Evolutionary conservation across 2,329 filamentous ascomycete species (phyloP), one percentile per base, ranked within the genome.

Genomic region (Aspergillus pseudonomiae): DNA sequence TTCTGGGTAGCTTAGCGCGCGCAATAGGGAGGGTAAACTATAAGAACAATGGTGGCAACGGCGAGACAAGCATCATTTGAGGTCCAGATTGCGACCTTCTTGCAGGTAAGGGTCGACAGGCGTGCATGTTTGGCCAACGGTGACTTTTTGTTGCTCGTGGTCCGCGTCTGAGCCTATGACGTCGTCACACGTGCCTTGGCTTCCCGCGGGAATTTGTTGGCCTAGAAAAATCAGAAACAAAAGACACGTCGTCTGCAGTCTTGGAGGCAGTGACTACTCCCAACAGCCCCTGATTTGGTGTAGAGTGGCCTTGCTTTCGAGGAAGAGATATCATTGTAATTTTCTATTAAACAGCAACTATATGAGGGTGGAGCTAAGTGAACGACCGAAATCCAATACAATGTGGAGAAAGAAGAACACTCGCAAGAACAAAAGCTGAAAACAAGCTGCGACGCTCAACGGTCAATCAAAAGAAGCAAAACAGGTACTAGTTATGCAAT

Each of bases 171-270:
- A 68, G 59, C 70, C 69, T 69, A 77, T 77, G 75, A 77, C 74
- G 75, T 77, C 74, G 73, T 52, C 57, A 71, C 74, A 77, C 75
- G 74, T 77, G 75, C 70, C 21, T 16, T 30, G 24, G 48, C 19
- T 43, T 30, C 41, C 58, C 48, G 36, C 53, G 24, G 32, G 53
- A 55, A 55, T 55, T 39, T 39, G 52, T 39, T 55, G 52, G 52
- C 32, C 52, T 4, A 39, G 32, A 53, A 55, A 55, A 26, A 16
- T 16, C 4, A 55, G 19, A 53, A 30, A 53, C 28, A 36, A 36
- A 54, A 54, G 52, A 55, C 52, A 55, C 34, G 52, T 55, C 32
- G 48, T 52, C 26, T 32, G 4, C 11, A n/a, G 28, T 24, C 30
- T 36, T 30, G 9, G 19, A 7, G 9, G 50, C 30, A 30, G 21